Conservation (phyloP, 345 rosid species). For the Hibiscus trionum region DNA sequence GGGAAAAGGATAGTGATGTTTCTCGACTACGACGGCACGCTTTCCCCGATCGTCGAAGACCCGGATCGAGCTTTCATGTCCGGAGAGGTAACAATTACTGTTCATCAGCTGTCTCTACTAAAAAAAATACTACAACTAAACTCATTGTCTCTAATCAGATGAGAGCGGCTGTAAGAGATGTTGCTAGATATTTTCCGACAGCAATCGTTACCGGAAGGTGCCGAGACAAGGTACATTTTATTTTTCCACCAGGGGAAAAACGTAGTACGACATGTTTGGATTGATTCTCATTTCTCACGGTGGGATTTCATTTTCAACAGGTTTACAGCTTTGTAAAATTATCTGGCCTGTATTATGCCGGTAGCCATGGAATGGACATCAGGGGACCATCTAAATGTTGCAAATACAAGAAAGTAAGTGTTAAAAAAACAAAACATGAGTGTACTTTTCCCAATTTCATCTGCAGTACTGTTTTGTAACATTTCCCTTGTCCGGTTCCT, state of each 20-base stretch:
- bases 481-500: not conserved
- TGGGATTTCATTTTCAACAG: constrained; percentile 24
- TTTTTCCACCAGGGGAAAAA: not conserved
- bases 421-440: not conserved
- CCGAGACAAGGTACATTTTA: constrained; percentile 71
- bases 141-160: constrained; percentile 33
- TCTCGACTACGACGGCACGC: constrained; percentile 93
- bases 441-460: not conserved
- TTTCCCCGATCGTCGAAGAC: constrained; percentile 87
- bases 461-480: not conserved
- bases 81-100: constrained; percentile 39
- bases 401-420: constrained; percentile 39
- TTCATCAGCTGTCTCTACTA: not conserved
- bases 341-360: constrained; percentile 78
- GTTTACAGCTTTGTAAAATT: constrained; percentile 77
- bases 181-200: constrained; percentile 72
- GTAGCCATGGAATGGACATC: constrained; percentile 99
- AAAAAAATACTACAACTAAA: not conserved
- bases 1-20: constrained; percentile 93
- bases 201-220: constrained; percentile 96
- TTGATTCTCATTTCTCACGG: not conserved
- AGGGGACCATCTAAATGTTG: constrained; percentile 56
- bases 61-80: constrained; percentile 94
- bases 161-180: constrained; percentile 68
- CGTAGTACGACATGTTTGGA: not conserved